phyloP scores from a whole-genome alignment of 768 basidiomycete genomes.

The Boletus pseudo-olivaceus region DNA sequence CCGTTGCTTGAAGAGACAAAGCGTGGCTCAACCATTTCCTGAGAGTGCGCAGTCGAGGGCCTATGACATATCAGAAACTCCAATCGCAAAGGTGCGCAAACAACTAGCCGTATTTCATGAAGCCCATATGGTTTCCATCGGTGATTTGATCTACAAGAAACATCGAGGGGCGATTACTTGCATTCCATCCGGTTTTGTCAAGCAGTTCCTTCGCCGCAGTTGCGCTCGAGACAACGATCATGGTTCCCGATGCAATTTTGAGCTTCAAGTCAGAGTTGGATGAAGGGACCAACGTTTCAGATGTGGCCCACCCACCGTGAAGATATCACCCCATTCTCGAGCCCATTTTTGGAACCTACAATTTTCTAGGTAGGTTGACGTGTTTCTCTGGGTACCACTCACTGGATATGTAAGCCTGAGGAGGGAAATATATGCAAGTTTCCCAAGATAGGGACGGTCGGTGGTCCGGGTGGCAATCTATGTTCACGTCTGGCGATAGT shows the following conservation, averaged over 20 bases:
- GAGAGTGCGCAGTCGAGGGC: conserved; percentile 2
- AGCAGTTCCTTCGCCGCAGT: conserved; percentile 1
- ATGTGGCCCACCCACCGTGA: not conserved
- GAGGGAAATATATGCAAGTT: conserved; percentile 3
- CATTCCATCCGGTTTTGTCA: conserved; percentile 7
- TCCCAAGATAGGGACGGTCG: conserved; percentile 1
- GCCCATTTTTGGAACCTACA: conserved; percentile 6
- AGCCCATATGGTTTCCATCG: conserved; percentile 5
- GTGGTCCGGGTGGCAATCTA: conserved; percentile 2
- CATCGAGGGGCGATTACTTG: conserved; percentile 1
- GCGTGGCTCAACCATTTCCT: conserved; percentile 1
- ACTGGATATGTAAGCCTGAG: conserved; percentile 1
- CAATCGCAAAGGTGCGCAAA: not conserved
- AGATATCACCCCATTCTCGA: conserved; percentile 5
- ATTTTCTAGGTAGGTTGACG: not conserved
- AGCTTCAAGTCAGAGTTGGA: not conserved
- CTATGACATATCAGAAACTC: not conserved
- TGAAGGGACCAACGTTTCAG: not conserved
- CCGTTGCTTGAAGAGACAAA: not conserved
- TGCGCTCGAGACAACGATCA: conserved; percentile 3
- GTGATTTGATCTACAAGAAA: conserved; percentile 3
- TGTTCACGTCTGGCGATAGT: not conserved
- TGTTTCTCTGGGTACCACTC: not conserved
- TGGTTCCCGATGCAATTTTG: conserved; percentile 5
- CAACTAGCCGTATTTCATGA: conserved; percentile 1